Base-by-base conservation (phyloP, 2,329 filamentous ascomycete species). In the Fusarium armeniacum region DNA sequence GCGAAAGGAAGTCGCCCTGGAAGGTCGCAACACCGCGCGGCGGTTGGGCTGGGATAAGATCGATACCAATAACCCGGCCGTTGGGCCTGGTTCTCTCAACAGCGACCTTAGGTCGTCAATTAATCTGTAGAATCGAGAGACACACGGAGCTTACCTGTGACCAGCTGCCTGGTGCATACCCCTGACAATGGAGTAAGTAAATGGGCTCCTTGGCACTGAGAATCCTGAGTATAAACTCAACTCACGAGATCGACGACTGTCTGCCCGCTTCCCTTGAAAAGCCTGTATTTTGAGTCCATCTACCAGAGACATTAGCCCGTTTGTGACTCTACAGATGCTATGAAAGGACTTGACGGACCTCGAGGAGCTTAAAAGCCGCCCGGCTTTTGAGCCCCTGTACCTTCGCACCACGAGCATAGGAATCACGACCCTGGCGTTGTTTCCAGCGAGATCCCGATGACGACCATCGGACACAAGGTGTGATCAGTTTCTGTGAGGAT, bases 11-110 rank as follows among this genome's bases (percentile, higher is more conserved):
- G 78, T 99, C 93, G 49, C 97, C 96, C 80, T 99, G 96, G 60
- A 99, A 94, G 3, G 93, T 93, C 30, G 93, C 94, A n/a, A 97
- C 94, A 24, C 96, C 96, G 75, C 87, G 89, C 0, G 96, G 96
- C 7, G 97, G 95, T 77, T 95, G 91, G 1, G 94, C 93, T 6
- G 96, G 96, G 70, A 99, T 93, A 53, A 99, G 87, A 78, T 99
- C 96, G 75, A 99, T 95, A 13, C 96, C 97, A 30, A 99, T 84
- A 15, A 99, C 90, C 44, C 91, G 88, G 11, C 94, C 94, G 46
- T 87, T 81, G 0, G 94, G 94, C 65, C 87, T 85, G 6, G 93
- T 97, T 54, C 89, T 87, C 65, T 93, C 91, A 35, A 92, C 83
- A 20, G 96, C 96, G 36, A 98, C 93, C 89, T 97, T 75, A 40